Evolutionary conservation across 768 basidiomycete species (phyloP).

Genomic region (Pisolithus tinctorius): DNA sequence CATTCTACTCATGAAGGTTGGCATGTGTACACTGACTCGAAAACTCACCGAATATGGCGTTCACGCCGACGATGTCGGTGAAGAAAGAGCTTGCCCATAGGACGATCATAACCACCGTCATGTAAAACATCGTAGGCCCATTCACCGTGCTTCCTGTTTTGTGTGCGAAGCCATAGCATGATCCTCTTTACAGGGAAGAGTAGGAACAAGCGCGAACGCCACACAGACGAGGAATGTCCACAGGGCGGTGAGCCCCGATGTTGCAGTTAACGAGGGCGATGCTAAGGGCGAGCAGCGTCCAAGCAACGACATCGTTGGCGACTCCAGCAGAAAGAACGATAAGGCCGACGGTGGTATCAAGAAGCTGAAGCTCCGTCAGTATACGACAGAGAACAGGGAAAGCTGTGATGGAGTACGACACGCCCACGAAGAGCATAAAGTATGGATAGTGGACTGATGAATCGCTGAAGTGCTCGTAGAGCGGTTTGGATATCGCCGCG

Average conservation of each 20-base stretch:
- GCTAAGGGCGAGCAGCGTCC: constrained; percentile 83
- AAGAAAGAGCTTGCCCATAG: constrained; percentile 88
- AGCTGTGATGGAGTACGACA: constrained; percentile 84
- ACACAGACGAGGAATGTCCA: constrained; percentile 78
- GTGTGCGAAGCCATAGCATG: constrained; percentile 69
- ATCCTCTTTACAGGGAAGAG: constrained; percentile 58
- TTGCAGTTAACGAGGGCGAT: constrained; percentile 90
- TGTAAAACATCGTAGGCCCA: constrained; percentile 82
- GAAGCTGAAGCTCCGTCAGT: constrained; percentile 80
- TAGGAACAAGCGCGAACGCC: constrained; percentile 74
- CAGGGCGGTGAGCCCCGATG: constrained; percentile 74
- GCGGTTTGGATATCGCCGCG: constrained; percentile 60
- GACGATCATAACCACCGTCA: constrained; percentile 76
- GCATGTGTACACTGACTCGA: not conserved
- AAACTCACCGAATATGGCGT: constrained; percentile 76
- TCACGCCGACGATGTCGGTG: constrained; percentile 91
- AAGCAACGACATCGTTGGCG: constrained; percentile 83
- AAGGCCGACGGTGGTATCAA: constrained; percentile 90
- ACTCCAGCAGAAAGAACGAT: constrained; percentile 92
- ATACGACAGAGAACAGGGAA: constrained; percentile 90
- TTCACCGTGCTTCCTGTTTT: constrained; percentile 75
- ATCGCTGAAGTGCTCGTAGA: constrained; percentile 72
- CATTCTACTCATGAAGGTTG: not conserved
- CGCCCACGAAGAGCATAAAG: constrained; percentile 92
- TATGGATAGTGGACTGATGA: constrained; percentile 60